These are phyloP conservation scores for Cutaneotrichosporon arboriforme DNA, from an alignment of 1,284 basidiomycete species.

Conservation along the genomic window DNA sequence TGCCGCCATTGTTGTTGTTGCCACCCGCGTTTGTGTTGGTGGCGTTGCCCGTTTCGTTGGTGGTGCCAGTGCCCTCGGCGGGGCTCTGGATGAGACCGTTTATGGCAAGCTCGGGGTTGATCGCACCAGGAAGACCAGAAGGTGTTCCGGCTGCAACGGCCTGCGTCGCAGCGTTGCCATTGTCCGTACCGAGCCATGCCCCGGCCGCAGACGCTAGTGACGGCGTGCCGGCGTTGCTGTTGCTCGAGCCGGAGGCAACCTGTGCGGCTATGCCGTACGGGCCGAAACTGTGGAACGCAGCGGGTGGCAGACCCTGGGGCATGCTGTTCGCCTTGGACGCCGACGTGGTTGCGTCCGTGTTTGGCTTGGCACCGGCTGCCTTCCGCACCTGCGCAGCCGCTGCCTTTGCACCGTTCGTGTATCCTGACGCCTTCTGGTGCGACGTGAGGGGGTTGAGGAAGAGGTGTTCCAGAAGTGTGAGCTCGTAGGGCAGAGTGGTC, in stretches of 20 bases:
- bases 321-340: not conserved
- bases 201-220: slow-evolving; percentile 13
- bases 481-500: slow-evolving; percentile 45
- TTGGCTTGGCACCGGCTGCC: not conserved
- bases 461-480: slow-evolving; percentile 48
- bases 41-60: not conserved
- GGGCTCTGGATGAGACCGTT: slow-evolving; percentile 1
- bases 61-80: not conserved
- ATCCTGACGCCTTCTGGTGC: slow-evolving; percentile 47
- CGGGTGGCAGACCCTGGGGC: slow-evolving; percentile 27
- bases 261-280: slow-evolving; percentile 26
- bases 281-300: slow-evolving; percentile 30
- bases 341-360: not conserved
- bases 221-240: not conserved
- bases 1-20: not conserved
- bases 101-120: slow-evolving; percentile 13
- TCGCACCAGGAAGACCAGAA: slow-evolving; percentile 3
- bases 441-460: slow-evolving; percentile 48
- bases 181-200: slow-evolving; percentile 12
- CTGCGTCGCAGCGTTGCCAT: slow-evolving; percentile 3
- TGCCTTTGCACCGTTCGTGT: slow-evolving; percentile 34
- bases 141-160: slow-evolving; percentile 8
- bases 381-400: slow-evolving; percentile 1
- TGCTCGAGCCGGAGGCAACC: slow-evolving; percentile 4
- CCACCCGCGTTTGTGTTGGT: not conserved